Conservation (phyloP, 768 basidiomycete species). For the Russula earlei region DNA sequence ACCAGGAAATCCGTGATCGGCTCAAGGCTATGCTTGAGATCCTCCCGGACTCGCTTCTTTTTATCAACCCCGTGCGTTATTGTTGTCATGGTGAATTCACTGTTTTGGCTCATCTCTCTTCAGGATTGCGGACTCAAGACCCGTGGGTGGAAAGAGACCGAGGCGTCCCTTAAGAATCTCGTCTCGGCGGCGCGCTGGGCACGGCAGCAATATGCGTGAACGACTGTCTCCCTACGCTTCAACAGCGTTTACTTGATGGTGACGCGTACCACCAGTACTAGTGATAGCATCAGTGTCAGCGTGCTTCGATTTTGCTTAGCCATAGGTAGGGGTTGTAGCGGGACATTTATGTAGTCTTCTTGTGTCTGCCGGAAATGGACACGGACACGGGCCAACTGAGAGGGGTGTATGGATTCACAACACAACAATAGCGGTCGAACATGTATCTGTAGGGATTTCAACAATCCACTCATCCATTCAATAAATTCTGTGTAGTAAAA, state of each 20-base stretch:
- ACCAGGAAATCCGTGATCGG: slow-evolving; percentile 91
- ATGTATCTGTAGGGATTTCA: slow-evolving; percentile 62
- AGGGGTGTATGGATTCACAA: slow-evolving; percentile 3
- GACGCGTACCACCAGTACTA: slow-evolving; percentile 39
- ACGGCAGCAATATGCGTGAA: slow-evolving; percentile 70
- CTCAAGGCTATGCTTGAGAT: slow-evolving; percentile 75
- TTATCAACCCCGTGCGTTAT: slow-evolving; percentile 72
- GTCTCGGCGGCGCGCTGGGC: slow-evolving; percentile 93
- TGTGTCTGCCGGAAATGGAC: background rate
- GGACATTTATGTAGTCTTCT: slow-evolving; percentile 2
- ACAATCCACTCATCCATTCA: slow-evolving; percentile 43
- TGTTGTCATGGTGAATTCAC: background rate
- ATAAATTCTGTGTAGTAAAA: background rate
- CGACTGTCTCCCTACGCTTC: slow-evolving; percentile 55
- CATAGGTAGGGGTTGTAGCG: slow-evolving; percentile 15
- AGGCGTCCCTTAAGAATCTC: slow-evolving; percentile 78
- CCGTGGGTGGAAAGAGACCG: slow-evolving; percentile 97
- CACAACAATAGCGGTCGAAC: slow-evolving; percentile 19
- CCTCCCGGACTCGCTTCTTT: slow-evolving; percentile 72
- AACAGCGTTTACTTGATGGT: slow-evolving; percentile 78
- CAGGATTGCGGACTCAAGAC: slow-evolving; percentile 97
- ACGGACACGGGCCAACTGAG: slow-evolving; percentile 9
- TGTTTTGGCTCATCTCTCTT: slow-evolving; percentile 7
- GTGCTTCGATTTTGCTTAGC: slow-evolving; percentile 7
- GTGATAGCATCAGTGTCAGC: slow-evolving; percentile 13